Evolutionary conservation across 441 rosid species (phyloP), one percentile per base, ranked within the genome.

Genomic region (Brassica hybrid): DNA sequence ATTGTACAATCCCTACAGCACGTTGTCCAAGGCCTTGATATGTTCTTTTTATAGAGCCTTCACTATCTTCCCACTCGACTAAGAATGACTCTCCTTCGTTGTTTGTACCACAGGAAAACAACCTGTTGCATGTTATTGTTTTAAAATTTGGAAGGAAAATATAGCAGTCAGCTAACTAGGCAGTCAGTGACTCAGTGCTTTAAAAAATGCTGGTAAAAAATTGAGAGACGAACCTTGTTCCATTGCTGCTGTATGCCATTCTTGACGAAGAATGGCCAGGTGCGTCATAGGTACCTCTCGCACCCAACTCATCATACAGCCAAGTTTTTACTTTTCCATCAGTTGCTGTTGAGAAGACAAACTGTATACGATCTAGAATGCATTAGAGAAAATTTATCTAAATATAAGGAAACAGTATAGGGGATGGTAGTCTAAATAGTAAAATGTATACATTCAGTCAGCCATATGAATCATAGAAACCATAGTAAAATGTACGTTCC

Each of bases 311-410:
- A 81, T 93, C 97, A 84, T 91, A 93, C 58, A 91, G 72, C 95
- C 97, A 93, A 62, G 94, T 91, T 81, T 91, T 93, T 70, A 93
- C 91, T 81, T 89, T 90, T 75, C 98, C 98, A 85, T 93, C 97
- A 77, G 84, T 76, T 38, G 96, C 94, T 10, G 98, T 90, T 43
- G 98, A 94, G 79, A 94, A 88, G 8, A 94, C 86, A 71, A 94
- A 94, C 96, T 94, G 88, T 8, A 67, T 13, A 63, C 48, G 32
- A 27, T 27, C 32, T 27, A 27, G 32, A 27, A 27, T 27, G 32
- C 32, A 27, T 27, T 27, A 27, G 32, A 27, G 32, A 27, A 27
- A 27, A 27, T 27, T 27, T 27, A 27, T 27, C 0, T 27, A 27
- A 27, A 27, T 0, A 27, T 27, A 27, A 27, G 32, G 32, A 27